A percentile compares a stretch with the other conserved stretches of the same genome.
These are phyloP conservation scores for Ceratocystis cubensis DNA, from an alignment of 2,329 filamentous ascomycete genomes.

Conservation along the genomic window DNA sequence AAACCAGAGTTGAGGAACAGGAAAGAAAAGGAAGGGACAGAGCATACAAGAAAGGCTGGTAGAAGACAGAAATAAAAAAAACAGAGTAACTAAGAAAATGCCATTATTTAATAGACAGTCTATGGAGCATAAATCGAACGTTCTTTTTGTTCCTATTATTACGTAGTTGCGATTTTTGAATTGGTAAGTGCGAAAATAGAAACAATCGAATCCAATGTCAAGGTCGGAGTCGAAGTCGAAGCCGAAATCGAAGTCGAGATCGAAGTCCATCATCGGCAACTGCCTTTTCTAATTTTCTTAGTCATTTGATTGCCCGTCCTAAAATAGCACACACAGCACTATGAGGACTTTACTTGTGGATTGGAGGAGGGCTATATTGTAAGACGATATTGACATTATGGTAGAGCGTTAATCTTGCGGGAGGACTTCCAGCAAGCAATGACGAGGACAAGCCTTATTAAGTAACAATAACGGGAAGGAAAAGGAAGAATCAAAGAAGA, in stretches of 20 bases:
- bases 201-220: not conserved
- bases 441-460: too few relatives aligned
- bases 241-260: not conserved
- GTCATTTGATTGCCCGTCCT: not conserved
- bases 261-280: not conserved
- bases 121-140: not conserved
- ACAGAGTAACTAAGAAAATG: not conserved
- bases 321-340: not conserved
- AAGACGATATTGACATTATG: not conserved
- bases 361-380: too few relatives aligned
- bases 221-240: not conserved
- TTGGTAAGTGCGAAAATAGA: not conserved
- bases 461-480: not conserved
- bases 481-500: conserved; percentile 5
- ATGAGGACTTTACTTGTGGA: not conserved
- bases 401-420: not conserved
- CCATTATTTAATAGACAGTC: not conserved
- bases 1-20: not conserved
- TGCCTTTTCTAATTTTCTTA: not conserved
- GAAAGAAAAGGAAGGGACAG: not conserved
- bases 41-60: not conserved
- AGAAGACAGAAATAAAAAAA: not conserved
- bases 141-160: not conserved
- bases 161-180: not conserved
- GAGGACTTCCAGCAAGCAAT: not conserved